These are phyloP conservation scores for Opeltia flavorubescens DNA, from an alignment of 495 filamentous ascomycete species.

Conservation along the genomic window DNA sequence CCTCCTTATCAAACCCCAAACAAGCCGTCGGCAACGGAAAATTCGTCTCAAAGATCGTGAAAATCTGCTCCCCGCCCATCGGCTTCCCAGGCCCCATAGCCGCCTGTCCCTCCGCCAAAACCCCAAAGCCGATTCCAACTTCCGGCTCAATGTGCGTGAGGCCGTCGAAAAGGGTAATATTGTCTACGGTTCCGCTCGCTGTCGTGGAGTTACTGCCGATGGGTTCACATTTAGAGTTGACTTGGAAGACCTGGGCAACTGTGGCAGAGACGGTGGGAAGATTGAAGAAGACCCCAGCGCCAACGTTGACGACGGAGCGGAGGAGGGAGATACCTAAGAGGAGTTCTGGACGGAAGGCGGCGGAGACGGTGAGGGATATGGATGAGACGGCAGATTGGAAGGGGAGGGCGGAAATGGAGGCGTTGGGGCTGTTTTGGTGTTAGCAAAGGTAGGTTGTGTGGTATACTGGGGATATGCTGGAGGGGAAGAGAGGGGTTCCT, in stretches of 20 bases:
- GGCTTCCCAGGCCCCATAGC: not conserved
- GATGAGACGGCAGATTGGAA: slow-evolving; percentile 13
- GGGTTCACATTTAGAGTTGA: slow-evolving; percentile 15
- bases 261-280: slow-evolving; percentile 15
- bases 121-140: slow-evolving; percentile 13
- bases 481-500: slow-evolving; percentile 3
- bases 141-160: slow-evolving; percentile 7
- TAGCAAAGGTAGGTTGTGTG: not conserved
- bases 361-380: slow-evolving; percentile 12
- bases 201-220: not conserved
- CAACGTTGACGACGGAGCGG: slow-evolving; percentile 5
- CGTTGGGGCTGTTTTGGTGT: slow-evolving; percentile 10
- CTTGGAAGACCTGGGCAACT: slow-evolving; percentile 7
- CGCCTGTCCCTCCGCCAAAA: slow-evolving; percentile 11
- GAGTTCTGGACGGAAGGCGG: slow-evolving; percentile 16
- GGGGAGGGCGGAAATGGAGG: slow-evolving; percentile 15
- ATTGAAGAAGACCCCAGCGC: slow-evolving; percentile 17
- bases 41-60: not conserved
- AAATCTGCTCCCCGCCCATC: not conserved
- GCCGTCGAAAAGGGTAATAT: slow-evolving; percentile 8
- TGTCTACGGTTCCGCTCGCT: slow-evolving; percentile 5
- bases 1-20: slow-evolving; percentile 12
- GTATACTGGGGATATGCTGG: not conserved
- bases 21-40: slow-evolving; percentile 15
- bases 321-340: slow-evolving; percentile 18